Conservation (phyloP, 768 basidiomycete species). For the Obba rivulosa region DNA sequence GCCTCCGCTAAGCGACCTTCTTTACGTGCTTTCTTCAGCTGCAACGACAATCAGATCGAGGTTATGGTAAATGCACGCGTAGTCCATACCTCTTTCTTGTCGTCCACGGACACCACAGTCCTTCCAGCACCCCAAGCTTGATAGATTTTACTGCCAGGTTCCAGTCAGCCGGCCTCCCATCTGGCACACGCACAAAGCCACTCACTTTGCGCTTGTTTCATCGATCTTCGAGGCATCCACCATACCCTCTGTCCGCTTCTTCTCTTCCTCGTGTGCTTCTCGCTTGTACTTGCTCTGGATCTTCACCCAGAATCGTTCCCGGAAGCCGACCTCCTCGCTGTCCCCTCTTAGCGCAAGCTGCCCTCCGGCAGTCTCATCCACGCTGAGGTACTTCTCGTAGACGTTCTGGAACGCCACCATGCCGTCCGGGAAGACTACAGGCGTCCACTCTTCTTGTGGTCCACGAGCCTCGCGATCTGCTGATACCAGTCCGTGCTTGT, state of each 20-base stretch:
- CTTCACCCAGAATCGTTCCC: constrained; percentile 84
- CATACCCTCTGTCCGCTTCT: constrained; percentile 43
- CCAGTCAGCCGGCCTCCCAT: constrained; percentile 1
- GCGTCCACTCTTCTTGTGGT: constrained; percentile 92
- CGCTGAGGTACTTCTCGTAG: constrained; percentile 81
- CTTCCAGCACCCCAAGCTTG: constrained; percentile 86
- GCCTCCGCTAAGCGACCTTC: constrained; percentile 80
- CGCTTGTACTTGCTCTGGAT: constrained; percentile 86
- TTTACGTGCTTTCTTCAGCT: constrained; percentile 76
- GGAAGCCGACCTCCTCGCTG: constrained; percentile 79
- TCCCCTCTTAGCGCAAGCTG: constrained; percentile 74
- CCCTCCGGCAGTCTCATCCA: constrained; percentile 87
- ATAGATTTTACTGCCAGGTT: constrained; percentile 49
- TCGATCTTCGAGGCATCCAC: constrained; percentile 40
- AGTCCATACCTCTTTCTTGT: constrained; percentile 63
- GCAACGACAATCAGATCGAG: constrained; percentile 5
- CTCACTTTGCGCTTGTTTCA: constrained; percentile 72
- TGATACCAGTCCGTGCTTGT: constrained; percentile 78
- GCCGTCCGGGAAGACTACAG: constrained; percentile 73
- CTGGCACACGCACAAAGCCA: constrained; percentile 11
- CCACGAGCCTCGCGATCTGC: constrained; percentile 87
- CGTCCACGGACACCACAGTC: constrained; percentile 60
- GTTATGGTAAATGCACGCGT: background rate
- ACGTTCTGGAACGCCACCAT: constrained; percentile 87
- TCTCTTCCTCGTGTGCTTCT: constrained; percentile 61